A percentile compares a stretch with the other conserved stretches of the same genome.
These are phyloP conservation scores for Diplodia intermedia DNA, from an alignment of 2,329 filamentous ascomycete genomes.

Conservation along the genomic window DNA sequence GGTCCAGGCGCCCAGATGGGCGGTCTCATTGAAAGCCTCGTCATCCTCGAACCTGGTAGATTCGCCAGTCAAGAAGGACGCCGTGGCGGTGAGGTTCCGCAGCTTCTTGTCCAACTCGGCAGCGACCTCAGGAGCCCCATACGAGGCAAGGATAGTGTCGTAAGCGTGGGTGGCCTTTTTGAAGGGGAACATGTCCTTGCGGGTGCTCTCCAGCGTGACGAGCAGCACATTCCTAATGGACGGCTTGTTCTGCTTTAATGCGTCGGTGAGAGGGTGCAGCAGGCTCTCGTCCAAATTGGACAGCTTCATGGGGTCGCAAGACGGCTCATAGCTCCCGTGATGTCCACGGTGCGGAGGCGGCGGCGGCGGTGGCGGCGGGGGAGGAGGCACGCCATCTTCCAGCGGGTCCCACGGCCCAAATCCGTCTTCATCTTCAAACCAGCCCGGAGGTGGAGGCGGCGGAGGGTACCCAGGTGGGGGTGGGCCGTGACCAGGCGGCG, in stretches of 20 bases:
- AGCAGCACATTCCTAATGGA: constrained; percentile 50
- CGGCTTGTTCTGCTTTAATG: constrained; percentile 41
- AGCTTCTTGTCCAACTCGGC: constrained; percentile 40
- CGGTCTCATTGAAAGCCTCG: constrained; percentile 7
- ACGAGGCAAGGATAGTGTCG: constrained; percentile 40
- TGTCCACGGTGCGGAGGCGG: neutral
- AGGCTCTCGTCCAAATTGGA: constrained; percentile 47
- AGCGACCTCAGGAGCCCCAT: constrained; percentile 37
- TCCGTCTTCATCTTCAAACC: neutral
- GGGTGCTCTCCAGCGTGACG: constrained; percentile 50
- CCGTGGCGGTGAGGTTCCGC: constrained; percentile 41
- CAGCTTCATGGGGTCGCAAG: constrained; percentile 48
- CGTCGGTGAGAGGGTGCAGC: constrained; percentile 42
- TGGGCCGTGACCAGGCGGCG: constrained; percentile 5
- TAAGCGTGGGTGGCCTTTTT: constrained; percentile 47
- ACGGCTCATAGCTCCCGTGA: constrained; percentile 42
- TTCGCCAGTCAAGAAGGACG: constrained; percentile 49
- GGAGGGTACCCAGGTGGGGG: constrained; percentile 1
- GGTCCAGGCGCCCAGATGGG: neutral
- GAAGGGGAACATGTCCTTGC: constrained; percentile 52
- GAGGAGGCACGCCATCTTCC: neutral
- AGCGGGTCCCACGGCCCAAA: neutral
- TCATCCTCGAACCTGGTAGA: constrained; percentile 42
- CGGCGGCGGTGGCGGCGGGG: neutral
- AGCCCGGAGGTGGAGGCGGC: neutral